Evolutionary conservation across 2,329 filamentous ascomycete genomes (phyloP).

Genomic region (Aspergillus sp.): DNA sequence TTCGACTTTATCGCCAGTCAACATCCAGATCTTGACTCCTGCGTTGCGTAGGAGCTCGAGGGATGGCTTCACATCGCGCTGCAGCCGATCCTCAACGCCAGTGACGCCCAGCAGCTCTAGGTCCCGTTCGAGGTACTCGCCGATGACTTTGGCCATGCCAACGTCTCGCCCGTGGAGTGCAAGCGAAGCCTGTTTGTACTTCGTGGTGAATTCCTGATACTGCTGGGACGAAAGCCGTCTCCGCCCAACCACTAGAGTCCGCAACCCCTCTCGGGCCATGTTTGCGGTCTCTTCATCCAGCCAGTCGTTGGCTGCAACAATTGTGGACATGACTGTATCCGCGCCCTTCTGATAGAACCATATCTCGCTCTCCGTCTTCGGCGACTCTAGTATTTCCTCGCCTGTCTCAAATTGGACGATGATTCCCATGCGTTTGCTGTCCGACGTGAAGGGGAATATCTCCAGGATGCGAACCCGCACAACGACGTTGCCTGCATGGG

Average conservation of each 20-base stretch:
- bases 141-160: constrained; percentile 76
- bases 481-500: constrained; percentile 68
- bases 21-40: constrained; percentile 99
- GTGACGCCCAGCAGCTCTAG: constrained; percentile 95
- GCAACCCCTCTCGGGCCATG: constrained; percentile 94
- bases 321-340: constrained; percentile 95
- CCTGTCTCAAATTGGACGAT: constrained; percentile 79
- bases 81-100: constrained; percentile 94
- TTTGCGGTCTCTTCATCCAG: constrained; percentile 98
- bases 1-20: constrained; percentile 98
- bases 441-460: constrained; percentile 95
- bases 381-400: constrained; percentile 48
- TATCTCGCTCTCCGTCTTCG: constrained; percentile 69
- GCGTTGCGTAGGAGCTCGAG: constrained; percentile 93
- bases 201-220: constrained; percentile 75
- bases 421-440: constrained; percentile 97
- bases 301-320: constrained; percentile 96
- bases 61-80: constrained; percentile 92
- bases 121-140: constrained; percentile 78
- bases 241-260: constrained; percentile 91
- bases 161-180: constrained; percentile 76
- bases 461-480: constrained; percentile 88
- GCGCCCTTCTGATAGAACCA: constrained; percentile 99
- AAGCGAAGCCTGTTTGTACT: constrained; percentile 76
- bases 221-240: constrained; percentile 76